Evolutionary conservation across 2,329 filamentous ascomycete species (phyloP).

Genomic region (Phaeosphaeria sp.): DNA sequence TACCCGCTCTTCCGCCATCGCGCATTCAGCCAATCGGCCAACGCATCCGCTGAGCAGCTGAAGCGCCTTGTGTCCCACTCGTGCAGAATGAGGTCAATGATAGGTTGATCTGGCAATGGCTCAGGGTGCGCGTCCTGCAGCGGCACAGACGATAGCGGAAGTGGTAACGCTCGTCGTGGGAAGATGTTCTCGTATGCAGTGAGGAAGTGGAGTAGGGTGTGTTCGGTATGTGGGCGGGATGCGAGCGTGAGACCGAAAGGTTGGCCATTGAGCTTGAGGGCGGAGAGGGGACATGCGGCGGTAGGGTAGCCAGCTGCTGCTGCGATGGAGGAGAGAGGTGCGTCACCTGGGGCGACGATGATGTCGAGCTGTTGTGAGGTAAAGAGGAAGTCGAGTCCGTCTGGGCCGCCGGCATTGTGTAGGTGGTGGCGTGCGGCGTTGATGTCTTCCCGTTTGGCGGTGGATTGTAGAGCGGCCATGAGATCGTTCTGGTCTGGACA

Average conservation of each 20-base stretch:
- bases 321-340: slow-evolving; percentile 42
- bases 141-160: slow-evolving; percentile 37
- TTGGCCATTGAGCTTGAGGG: slow-evolving; percentile 45
- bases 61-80: slow-evolving; percentile 45
- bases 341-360: slow-evolving; percentile 44
- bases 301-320: slow-evolving; percentile 47
- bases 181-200: slow-evolving; percentile 47
- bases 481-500: slow-evolving; percentile 47
- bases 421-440: slow-evolving; percentile 37
- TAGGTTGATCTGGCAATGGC: slow-evolving; percentile 40
- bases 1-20: slow-evolving; percentile 46
- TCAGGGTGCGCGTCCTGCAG: slow-evolving; percentile 34
- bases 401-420: slow-evolving; percentile 34
- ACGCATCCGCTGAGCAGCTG: slow-evolving; percentile 40
- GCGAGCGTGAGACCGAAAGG: slow-evolving; percentile 45
- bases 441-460: slow-evolving; percentile 30
- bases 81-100: slow-evolving; percentile 42
- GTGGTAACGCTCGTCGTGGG: slow-evolving; percentile 38
- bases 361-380: slow-evolving; percentile 38
- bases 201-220: slow-evolving; percentile 43
- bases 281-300: slow-evolving; percentile 42
- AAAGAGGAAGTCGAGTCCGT: slow-evolving; percentile 44
- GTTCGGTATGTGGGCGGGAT: slow-evolving; percentile 41
- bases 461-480: slow-evolving; percentile 39
- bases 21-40: slow-evolving; percentile 44